Conservation (phyloP, 331 rosid species). For the Cydonia oblonga region DNA sequence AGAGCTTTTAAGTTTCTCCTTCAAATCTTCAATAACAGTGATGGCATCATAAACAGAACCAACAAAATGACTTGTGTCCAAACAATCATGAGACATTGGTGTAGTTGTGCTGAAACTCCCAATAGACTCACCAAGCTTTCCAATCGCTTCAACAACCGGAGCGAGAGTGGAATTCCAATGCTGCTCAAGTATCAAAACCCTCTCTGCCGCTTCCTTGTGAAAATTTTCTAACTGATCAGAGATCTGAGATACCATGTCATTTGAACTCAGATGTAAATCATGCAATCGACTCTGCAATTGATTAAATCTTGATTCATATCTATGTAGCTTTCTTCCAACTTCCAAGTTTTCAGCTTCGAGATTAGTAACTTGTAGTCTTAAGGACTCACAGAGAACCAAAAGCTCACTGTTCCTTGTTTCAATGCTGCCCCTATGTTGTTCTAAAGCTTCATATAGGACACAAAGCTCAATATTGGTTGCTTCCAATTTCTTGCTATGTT, state of each 20-base stretch:
- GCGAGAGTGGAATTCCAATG: constrained; percentile 42
- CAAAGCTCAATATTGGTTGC: constrained; percentile 58
- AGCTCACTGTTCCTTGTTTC: constrained; percentile 44
- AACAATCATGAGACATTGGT: constrained; percentile 13
- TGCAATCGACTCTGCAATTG: constrained; percentile 37
- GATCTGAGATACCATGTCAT: constrained; percentile 44
- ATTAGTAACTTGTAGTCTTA: constrained; percentile 32
- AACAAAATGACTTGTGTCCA: constrained; percentile 21
- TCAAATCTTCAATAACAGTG: constrained; percentile 54
- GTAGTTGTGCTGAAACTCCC: constrained; percentile 25
- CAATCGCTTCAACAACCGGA: constrained; percentile 41
- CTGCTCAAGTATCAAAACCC: constrained; percentile 49
- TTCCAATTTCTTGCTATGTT: constrained; percentile 47
- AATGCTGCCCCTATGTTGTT: constrained; percentile 37
- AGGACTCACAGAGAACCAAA: constrained; percentile 38
- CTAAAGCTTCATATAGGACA: constrained; percentile 59
- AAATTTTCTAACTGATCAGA: constrained; percentile 46
- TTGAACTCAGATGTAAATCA: constrained; percentile 47
- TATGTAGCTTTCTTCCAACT: constrained; percentile 46
- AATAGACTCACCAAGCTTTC: constrained; percentile 52
- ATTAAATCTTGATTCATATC: constrained; percentile 42
- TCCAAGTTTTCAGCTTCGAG: constrained; percentile 37
- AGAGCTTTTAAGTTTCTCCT: constrained; percentile 50
- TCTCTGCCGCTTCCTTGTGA: constrained; percentile 50
- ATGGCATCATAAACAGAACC: constrained; percentile 51